A percentile compares a stretch with the other conserved stretches of the same genome.
These are phyloP conservation scores for Syzygium oleosum DNA, from an alignment of 345 rosid genomes.

Conservation along the genomic window DNA sequence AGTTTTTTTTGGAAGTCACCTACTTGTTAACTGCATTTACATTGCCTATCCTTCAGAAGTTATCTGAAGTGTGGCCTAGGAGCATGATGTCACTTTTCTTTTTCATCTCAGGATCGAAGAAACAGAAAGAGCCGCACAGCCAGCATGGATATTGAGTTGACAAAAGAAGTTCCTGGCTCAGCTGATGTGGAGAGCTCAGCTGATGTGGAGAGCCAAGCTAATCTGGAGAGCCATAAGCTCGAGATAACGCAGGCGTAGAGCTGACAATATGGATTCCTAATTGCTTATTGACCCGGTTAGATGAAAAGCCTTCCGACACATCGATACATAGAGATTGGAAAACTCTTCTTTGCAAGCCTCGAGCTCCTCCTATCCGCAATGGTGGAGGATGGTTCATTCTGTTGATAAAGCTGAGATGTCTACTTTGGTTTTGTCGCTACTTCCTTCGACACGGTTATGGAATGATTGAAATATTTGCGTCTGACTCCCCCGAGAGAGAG, in stretches of 20 bases:
- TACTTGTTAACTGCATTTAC: background rate
- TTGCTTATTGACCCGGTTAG: background rate
- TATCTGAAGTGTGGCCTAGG: background rate
- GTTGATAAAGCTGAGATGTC: background rate
- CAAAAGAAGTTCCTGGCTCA: slow-evolving; percentile 34
- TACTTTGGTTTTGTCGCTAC: background rate
- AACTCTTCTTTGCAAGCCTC: background rate
- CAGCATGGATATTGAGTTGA: slow-evolving; percentile 68
- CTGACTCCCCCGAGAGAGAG: background rate
- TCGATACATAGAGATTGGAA: background rate
- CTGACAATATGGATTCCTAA: slow-evolving; percentile 4
- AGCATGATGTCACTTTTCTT: background rate
- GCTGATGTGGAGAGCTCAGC: slow-evolving; percentile 27
- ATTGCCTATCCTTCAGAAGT: background rate
- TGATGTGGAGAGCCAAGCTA: slow-evolving; percentile 14
- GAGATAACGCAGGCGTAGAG: slow-evolving; percentile 28
- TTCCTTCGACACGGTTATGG: background rate
- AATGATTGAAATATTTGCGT: background rate
- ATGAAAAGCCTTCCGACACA: slow-evolving; percentile 1
- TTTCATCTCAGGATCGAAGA: slow-evolving; percentile 53
- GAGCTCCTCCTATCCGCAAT: background rate
- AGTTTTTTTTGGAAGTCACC: background rate
- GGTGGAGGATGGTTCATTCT: background rate
- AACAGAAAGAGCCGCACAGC: slow-evolving; percentile 57
- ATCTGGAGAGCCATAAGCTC: slow-evolving; percentile 12